Evolutionary conservation across 139 green algal species (phyloP).

Genomic region (Picochlorum sp.): DNA sequence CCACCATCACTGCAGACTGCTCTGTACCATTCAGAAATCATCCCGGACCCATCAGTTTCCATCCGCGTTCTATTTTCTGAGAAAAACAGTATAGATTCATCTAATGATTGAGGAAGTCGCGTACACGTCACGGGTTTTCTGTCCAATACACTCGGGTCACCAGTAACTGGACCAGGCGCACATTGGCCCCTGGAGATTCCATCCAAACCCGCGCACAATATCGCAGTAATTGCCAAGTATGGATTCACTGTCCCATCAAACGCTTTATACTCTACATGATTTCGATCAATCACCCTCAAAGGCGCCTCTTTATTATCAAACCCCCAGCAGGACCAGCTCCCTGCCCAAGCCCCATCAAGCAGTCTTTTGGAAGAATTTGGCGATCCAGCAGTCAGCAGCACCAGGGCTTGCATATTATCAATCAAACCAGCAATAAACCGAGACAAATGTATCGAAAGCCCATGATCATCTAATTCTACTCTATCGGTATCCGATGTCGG

Average conservation of each 20-base stretch:
- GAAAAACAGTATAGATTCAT: too few relatives aligned
- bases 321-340: slow-evolving; percentile 46
- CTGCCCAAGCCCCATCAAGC: slow-evolving; percentile 37
- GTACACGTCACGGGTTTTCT: too few relatives aligned
- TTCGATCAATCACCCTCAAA: slow-evolving; percentile 22
- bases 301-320: slow-evolving; percentile 43
- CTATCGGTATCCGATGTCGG: background rate
- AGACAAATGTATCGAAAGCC: too few relatives aligned
- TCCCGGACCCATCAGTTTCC: too few relatives aligned
- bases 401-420: slow-evolving; percentile 39
- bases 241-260: slow-evolving; percentile 55
- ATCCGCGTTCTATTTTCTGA: too few relatives aligned
- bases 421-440: slow-evolving; percentile 52
- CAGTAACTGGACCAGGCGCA: too few relatives aligned
- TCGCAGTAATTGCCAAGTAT: slow-evolving; percentile 41
- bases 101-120: too few relatives aligned
- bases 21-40: too few relatives aligned
- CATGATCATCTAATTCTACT: too few relatives aligned
- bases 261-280: slow-evolving; percentile 45
- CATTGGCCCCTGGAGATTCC: slow-evolving; percentile 21
- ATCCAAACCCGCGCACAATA: slow-evolving; percentile 27
- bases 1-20: too few relatives aligned
- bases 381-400: slow-evolving; percentile 39
- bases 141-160: too few relatives aligned
- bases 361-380: slow-evolving; percentile 40